Evolutionary conservation across 192 early-diverging fungal genomes (phyloP), one percentile per base, ranked within the genome.

Genomic region (Linnemannia zychae): DNA sequence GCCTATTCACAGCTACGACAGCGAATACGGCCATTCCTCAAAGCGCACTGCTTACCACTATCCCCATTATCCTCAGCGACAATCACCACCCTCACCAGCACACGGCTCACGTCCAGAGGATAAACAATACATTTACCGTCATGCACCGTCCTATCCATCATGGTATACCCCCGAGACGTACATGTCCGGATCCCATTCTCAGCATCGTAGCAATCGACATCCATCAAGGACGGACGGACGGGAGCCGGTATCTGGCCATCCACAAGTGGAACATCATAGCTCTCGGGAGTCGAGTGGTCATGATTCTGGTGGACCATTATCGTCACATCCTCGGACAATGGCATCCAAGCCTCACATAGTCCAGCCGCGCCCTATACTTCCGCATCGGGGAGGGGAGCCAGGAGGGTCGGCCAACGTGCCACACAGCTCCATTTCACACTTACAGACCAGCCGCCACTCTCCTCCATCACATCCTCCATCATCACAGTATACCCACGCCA

Each of bases 151-250:
- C 1, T 77, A 73, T 67, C 81, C 81, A 18, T 76, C 81, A 2
- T 82, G 81, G 81, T 82, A 77, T 24, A 77, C 81, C 7, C 81
- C 81, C 20, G 81, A 82, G 22, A 72, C 75, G 4, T 82, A 82
- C 40, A 66, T 49, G 71, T 20, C 53, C 5, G 50, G 20, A 13
- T 20, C 71, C 7, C 77, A 78, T 57, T 57, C 69, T 34, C 50
- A 78, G 68, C 67, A 48, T 5, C 48, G 67, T 37, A 37, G 67
- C 67, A 67, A 4, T 67, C 38, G 20, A 40, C 67, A 69, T 40
- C 67, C 67, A 31, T 11, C 24, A 63, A 63, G 57, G 12, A 33
- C 57, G 12, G 57, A 12, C 9, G 57, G 31, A 9, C 57, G 57
- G 57, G 57, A 63, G 57, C 31, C 57, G 24, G 28, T 28, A 3